phyloP scores from a whole-genome alignment of 208 protist genomes.

The Polymyxa betae region DNA sequence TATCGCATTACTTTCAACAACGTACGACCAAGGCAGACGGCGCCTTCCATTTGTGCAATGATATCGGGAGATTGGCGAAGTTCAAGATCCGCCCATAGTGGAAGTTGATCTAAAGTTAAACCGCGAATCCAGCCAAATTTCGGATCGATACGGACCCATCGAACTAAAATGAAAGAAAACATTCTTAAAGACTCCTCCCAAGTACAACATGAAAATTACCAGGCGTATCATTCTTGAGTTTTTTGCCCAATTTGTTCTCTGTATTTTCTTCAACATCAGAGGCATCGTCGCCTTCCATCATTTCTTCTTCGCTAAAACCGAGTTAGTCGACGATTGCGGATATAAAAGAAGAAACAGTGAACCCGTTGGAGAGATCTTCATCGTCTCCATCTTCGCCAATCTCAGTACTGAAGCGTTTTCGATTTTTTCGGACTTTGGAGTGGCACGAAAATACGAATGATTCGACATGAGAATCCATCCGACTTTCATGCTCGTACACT shows the following conservation, averaged over 20 bases:
- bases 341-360: neutral
- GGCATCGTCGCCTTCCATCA: constrained; percentile 10
- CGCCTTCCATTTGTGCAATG: constrained; percentile 34
- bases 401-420: constrained; percentile 30
- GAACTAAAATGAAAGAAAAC: neutral
- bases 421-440: constrained; percentile 28
- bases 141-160: constrained; percentile 36
- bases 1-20: neutral
- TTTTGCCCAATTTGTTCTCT: neutral
- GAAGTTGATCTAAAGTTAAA: constrained; percentile 21
- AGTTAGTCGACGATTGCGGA: neutral
- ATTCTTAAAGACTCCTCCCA: neutral
- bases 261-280: neutral
- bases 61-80: constrained; percentile 44
- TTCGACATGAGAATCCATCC: constrained; percentile 29
- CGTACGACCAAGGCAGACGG: neutral
- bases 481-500: constrained; percentile 49
- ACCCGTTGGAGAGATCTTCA: neutral
- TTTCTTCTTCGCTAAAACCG: neutral
- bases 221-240: constrained; percentile 44
- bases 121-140: constrained; percentile 42
- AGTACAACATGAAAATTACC: neutral
- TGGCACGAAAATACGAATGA: constrained; percentile 50
- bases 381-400: constrained; percentile 9
- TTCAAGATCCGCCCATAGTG: constrained; percentile 37